A percentile compares a stretch with the other conserved stretches of the same genome.
Evolutionary conservation across 257 asterid genomes (phyloP).

Genomic region (Ligustrum vulgare): DNA sequence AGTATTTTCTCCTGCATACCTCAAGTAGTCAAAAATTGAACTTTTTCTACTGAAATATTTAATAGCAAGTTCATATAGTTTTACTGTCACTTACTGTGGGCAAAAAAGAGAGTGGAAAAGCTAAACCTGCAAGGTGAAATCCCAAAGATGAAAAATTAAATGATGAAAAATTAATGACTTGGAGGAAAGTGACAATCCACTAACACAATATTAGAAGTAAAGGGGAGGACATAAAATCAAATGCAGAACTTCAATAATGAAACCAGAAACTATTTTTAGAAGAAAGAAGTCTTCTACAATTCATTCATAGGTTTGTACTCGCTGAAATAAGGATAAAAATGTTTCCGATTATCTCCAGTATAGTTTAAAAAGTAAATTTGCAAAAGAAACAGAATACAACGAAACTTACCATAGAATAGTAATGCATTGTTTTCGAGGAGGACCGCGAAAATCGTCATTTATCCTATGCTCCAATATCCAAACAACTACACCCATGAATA

Average conservation of each 20-base stretch:
- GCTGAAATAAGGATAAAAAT: background rate
- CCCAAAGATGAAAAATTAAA: too few relatives aligned
- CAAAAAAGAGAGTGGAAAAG: conserved; percentile 43
- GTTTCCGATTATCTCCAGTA: background rate
- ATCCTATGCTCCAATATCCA: conserved; percentile 49
- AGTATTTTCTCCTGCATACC: conserved; percentile 51
- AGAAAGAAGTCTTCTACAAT: background rate
- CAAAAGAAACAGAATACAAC: background rate
- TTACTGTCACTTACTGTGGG: conserved; percentile 43
- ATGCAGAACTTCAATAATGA: background rate
- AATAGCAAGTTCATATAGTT: background rate
- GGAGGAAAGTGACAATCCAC: background rate
- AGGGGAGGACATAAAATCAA: background rate
- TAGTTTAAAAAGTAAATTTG: background rate
- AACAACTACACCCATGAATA: conserved; percentile 36
- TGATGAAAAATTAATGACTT: background rate
- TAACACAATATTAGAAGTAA: background rate
- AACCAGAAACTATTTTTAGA: background rate
- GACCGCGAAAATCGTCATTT: conserved; percentile 57
- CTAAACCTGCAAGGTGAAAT: conserved; percentile 41
- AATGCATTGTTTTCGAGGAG: conserved; percentile 41
- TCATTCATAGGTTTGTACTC: background rate
- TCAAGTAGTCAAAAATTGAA: conserved; percentile 4
- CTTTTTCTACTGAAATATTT: background rate
- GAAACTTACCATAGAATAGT: conserved; percentile 43